Percentiles rank a stretch among this genome's conserved stretches.
Evolutionary conservation across 75 land plant genomes (phyloP).

Genomic region (Adiantum capillusveneris): DNA sequence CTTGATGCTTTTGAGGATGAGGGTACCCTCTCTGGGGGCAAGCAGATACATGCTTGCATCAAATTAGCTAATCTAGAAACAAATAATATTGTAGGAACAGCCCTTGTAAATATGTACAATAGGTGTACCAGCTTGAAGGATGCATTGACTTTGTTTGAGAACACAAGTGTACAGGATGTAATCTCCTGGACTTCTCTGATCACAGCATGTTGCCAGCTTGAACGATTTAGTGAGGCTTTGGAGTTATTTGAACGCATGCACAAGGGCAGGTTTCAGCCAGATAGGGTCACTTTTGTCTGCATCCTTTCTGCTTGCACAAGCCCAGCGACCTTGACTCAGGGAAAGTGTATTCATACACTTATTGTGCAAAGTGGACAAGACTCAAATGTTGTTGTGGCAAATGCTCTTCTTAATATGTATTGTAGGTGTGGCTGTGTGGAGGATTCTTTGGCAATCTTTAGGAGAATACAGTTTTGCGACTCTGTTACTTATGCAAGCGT

Average conservation of each 20-base stretch:
- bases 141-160: slow-evolving; percentile 35
- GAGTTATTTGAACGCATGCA: slow-evolving; percentile 32
- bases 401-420: slow-evolving; percentile 8
- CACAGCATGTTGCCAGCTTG: slow-evolving; percentile 39
- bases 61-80: slow-evolving; percentile 21
- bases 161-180: slow-evolving; percentile 25
- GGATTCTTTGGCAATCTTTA: no score
- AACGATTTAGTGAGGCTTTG: slow-evolving; percentile 27
- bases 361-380: background rate
- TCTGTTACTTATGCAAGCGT: slow-evolving; percentile 19
- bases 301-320: slow-evolving; percentile 4
- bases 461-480: no score
- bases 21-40: slow-evolving; percentile 15
- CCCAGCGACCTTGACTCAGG: background rate
- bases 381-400: background rate
- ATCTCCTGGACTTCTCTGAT: slow-evolving; percentile 58
- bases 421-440: background rate
- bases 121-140: slow-evolving; percentile 27
- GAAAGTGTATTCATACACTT: background rate
- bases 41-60: slow-evolving; percentile 30
- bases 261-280: slow-evolving; percentile 20
- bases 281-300: slow-evolving; percentile 38
- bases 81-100: slow-evolving; percentile 26
- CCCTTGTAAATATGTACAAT: slow-evolving; percentile 61
- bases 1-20: slow-evolving; percentile 17